Evolutionary conservation across 2,329 filamentous ascomycete species (phyloP), one percentile per base, ranked within the genome.

Genomic region (Coccinonectria pachysandricola): DNA sequence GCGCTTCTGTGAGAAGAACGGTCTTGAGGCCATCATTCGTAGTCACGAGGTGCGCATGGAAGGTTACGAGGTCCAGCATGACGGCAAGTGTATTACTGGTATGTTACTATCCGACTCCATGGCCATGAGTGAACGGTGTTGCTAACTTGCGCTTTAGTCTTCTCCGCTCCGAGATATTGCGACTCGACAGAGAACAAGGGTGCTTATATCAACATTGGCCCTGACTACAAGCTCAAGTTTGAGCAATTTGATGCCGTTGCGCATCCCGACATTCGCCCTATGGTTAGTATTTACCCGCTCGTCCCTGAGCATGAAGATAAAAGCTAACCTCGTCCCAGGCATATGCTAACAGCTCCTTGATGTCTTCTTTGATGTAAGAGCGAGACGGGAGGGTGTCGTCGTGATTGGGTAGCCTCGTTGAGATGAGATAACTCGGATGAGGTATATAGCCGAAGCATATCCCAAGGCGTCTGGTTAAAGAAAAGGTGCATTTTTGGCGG

Each of bases 41-140:
- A 94, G 86, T 49, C 91, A 98, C 60, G 91, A 98, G 56, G 91
- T 98, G 15, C 77, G 91, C 45, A 98, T 98, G 91, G 87, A 91
- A 34, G 91, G 91, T n/a, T 98, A 96, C 50, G 88, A 98, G 54
- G 82, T 94, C 42, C 88, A 98, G 65, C 91, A 98, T 54, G 81
- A 91, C 45, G 91, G 88, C 39, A 79, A 75, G 45, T 98, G 91
- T 54, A 95, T 98, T 45, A 98, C 91, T 23, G 79, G 79, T 83
- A 65, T 40, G 67, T 56, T 25, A 21, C 34, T 24, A n/a, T n/a
- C n/a, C n/a, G n/a, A n/a, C n/a, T n/a, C n/a, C n/a, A n/a, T n/a
- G n/a, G n/a, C n/a, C n/a, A n/a, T n/a, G n/a, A n/a, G n/a, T n/a
- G n/a, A n/a, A n/a, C n/a, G n/a, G n/a, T n/a, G n/a, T n/a, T n/a